Conservation (phyloP, 108 stramenopile species). For the Ochromonas danica region DNA sequence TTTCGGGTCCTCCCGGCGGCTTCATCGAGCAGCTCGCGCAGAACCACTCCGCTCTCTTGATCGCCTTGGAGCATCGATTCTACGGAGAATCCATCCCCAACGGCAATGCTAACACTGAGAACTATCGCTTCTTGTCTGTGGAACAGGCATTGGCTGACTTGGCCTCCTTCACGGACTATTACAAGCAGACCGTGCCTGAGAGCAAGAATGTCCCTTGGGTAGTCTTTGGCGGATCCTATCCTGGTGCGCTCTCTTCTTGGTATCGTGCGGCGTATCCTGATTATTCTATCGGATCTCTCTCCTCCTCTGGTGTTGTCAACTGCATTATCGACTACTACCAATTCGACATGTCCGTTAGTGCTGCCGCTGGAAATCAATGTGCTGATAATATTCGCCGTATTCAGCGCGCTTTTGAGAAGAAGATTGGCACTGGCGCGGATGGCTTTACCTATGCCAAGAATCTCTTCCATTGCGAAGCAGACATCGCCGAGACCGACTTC, state of each 20-base stretch:
- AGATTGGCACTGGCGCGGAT: neutral
- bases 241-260: conserved; percentile 38
- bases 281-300: conserved; percentile 23
- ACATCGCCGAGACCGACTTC: conserved; percentile 38
- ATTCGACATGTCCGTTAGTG: conserved; percentile 39
- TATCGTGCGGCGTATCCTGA: conserved; percentile 32
- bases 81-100: conserved; percentile 44
- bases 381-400: neutral
- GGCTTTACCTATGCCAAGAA: neutral
- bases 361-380: conserved; percentile 27
- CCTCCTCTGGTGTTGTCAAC: conserved; percentile 40
- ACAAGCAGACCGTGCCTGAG: neutral
- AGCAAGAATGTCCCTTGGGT: neutral
- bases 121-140: conserved; percentile 31
- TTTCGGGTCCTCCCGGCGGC: conserved; percentile 21
- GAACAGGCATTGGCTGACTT: conserved; percentile 39
- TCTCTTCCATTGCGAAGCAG: conserved; percentile 31
- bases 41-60: conserved; percentile 3
- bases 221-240: conserved; percentile 40
- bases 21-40: conserved; percentile 32
- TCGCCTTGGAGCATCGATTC: conserved; percentile 46
- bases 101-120: conserved; percentile 4
- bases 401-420: conserved; percentile 34
- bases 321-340: conserved; percentile 31
- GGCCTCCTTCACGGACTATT: conserved; percentile 34